Percentiles rank a stretch among this genome's conserved stretches.
Conservation (phyloP, 768 basidiomycete genomes). For the Leucosporidium yakuticum region DNA sequence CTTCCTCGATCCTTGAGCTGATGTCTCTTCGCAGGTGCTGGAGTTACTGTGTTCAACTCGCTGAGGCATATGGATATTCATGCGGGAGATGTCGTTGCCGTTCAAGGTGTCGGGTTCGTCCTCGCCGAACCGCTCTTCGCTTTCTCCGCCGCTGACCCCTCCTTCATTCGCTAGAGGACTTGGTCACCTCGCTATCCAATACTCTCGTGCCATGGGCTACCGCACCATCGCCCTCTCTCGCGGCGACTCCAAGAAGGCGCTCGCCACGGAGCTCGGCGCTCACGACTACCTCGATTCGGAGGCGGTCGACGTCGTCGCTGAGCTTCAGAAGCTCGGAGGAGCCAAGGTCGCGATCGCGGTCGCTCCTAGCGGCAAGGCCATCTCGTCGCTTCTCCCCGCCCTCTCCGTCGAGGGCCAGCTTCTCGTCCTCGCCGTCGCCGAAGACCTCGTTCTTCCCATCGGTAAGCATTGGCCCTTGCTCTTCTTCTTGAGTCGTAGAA, state of each 20-base stretch:
- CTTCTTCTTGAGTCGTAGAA: too few relatives aligned
- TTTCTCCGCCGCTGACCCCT: background rate
- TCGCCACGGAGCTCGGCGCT: constrained; percentile 46
- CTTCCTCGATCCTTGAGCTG: background rate
- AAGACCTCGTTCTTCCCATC: constrained; percentile 18
- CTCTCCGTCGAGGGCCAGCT: constrained; percentile 30
- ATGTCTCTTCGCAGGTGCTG: constrained; percentile 17
- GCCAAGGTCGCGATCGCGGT: constrained; percentile 42
- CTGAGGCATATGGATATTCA: constrained; percentile 41
- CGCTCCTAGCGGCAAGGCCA: constrained; percentile 26
- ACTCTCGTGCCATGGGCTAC: constrained; percentile 45
- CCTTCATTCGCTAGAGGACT: constrained; percentile 31
- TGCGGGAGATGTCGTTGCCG: constrained; percentile 45
- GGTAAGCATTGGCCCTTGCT: too few relatives aligned
- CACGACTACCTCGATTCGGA: constrained; percentile 44
- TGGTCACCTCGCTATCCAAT: constrained; percentile 45
- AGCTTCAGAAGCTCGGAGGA: constrained; percentile 44
- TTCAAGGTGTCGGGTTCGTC: constrained; percentile 43
- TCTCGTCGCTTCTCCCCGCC: constrained; percentile 25
- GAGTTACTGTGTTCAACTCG: constrained; percentile 46
- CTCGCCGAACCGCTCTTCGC: background rate
- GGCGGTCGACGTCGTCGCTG: constrained; percentile 38
- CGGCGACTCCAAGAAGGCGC: constrained; percentile 40
- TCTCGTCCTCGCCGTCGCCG: constrained; percentile 25
- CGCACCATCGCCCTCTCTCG: constrained; percentile 45